These are phyloP conservation scores for Malus orientalis DNA, from an alignment of 306 rosid genomes.

Conservation along the genomic window DNA sequence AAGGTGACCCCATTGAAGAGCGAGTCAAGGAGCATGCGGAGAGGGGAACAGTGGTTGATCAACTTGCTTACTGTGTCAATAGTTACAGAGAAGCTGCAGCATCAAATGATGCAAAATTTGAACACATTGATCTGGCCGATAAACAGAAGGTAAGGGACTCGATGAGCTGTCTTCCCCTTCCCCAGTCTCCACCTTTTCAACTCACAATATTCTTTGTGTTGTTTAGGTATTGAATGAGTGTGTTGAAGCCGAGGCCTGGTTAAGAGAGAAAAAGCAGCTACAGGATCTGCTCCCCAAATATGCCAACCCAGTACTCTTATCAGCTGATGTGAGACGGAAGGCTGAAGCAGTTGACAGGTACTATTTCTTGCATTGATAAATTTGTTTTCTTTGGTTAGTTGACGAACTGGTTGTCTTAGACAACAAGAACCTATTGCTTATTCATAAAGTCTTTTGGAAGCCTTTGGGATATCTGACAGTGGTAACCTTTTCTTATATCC, in stretches of 20 bases:
- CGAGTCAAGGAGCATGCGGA: constrained; percentile 63
- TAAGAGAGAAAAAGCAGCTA: constrained; percentile 67
- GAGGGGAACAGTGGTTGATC: constrained; percentile 66
- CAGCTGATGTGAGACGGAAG: constrained; percentile 75
- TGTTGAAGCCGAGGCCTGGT: constrained; percentile 85
- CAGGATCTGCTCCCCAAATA: constrained; percentile 74
- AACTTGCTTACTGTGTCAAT: constrained; percentile 43
- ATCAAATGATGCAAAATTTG: constrained; percentile 64
- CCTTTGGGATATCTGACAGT: neutral
- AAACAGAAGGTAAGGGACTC: constrained; percentile 57
- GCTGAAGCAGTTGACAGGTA: constrained; percentile 85
- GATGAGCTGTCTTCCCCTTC: neutral
- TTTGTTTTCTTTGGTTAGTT: neutral
- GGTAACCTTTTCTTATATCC: neutral
- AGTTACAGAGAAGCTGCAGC: constrained; percentile 81
- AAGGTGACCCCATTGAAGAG: constrained; percentile 86
- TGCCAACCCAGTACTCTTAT: constrained; percentile 60
- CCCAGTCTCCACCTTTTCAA: neutral
- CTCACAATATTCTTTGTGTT: neutral
- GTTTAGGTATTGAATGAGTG: constrained; percentile 71
- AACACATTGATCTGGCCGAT: constrained; percentile 75
- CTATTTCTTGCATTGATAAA: neutral
- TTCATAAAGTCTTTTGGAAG: too few relatives aligned
- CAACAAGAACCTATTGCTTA: too few relatives aligned
- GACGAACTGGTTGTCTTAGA: neutral